Percentiles rank a stretch among this genome's conserved stretches.
phyloP scores from a whole-genome alignment of 495 filamentous ascomycete species.

The Penicillium coprophilum region DNA sequence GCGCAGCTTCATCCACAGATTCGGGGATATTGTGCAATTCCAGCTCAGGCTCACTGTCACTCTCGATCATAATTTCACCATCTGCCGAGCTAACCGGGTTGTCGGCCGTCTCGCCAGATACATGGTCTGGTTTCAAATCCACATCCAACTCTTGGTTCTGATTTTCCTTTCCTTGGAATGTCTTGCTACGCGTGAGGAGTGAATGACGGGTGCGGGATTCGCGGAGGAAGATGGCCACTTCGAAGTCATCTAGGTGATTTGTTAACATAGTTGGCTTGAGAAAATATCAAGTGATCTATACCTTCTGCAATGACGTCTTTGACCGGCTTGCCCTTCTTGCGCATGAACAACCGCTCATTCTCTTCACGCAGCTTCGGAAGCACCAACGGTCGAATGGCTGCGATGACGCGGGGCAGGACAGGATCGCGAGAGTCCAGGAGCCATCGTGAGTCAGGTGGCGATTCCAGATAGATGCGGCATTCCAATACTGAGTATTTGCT shows the following conservation, averaged over 20 bases:
- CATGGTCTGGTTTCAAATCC: constrained; percentile 53
- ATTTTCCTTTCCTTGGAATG: constrained; percentile 56
- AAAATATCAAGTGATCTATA: constrained; percentile 30
- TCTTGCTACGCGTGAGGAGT: constrained; percentile 79
- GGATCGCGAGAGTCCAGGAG: constrained; percentile 67
- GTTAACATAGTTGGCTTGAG: not conserved
- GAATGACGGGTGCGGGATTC: constrained; percentile 85
- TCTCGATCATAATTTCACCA: constrained; percentile 44
- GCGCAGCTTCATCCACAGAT: constrained; percentile 17
- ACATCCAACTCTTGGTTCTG: constrained; percentile 38
- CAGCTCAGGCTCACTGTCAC: constrained; percentile 39
- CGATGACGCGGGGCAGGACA: constrained; percentile 76
- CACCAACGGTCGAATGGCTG: constrained; percentile 78
- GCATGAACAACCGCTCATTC: constrained; percentile 57
- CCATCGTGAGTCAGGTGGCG: constrained; percentile 81
- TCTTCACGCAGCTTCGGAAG: constrained; percentile 90
- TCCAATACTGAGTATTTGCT: constrained; percentile 90
- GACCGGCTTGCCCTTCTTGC: constrained; percentile 69
- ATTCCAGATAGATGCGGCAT: constrained; percentile 91
- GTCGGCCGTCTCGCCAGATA: constrained; percentile 48
- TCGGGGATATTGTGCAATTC: constrained; percentile 41
- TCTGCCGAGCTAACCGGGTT: constrained; percentile 45
- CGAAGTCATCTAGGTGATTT: constrained; percentile 74
- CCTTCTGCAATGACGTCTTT: constrained; percentile 87
- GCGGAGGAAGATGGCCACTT: constrained; percentile 89